These are phyloP conservation scores for Ulvella scutata DNA, from an alignment of 139 green algal species.

Conservation along the genomic window DNA sequence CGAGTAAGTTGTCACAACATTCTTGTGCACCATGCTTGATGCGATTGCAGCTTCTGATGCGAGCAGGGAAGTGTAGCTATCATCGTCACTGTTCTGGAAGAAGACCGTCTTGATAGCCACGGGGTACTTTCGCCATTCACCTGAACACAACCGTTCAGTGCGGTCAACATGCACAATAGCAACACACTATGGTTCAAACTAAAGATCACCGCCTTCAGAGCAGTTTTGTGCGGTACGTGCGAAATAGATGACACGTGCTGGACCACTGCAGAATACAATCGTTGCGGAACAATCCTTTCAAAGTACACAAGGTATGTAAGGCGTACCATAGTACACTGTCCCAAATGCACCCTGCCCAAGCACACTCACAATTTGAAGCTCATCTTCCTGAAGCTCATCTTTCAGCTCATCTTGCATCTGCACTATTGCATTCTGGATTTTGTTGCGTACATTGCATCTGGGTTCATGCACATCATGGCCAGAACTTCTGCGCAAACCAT, in stretches of 20 bases:
- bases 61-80: not conserved
- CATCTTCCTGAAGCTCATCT: not conserved
- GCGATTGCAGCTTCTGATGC: not conserved
- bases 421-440: not conserved
- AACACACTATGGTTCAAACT: too few relatives aligned
- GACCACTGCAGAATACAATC: too few relatives aligned
- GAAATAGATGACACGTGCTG: too few relatives aligned
- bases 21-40: not conserved
- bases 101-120: not conserved
- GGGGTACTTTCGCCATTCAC: not conserved
- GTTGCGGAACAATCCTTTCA: too few relatives aligned
- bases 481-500: too few relatives aligned
- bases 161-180: too few relatives aligned
- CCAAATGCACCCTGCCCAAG: not conserved
- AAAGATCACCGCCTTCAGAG: too few relatives aligned
- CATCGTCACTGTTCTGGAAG: not conserved
- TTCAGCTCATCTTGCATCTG: constrained; percentile 3
- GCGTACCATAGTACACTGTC: not conserved
- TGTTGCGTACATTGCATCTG: too few relatives aligned
- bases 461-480: too few relatives aligned
- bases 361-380: not conserved
- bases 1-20: not conserved
- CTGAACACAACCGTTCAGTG: not conserved
- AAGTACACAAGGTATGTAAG: too few relatives aligned
- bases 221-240: too few relatives aligned